Percentiles rank a stretch among this genome's conserved stretches.
These are phyloP conservation scores for Tetrahymena borealis DNA, from an alignment of 73 alveolate species.

Conservation along the genomic window DNA sequence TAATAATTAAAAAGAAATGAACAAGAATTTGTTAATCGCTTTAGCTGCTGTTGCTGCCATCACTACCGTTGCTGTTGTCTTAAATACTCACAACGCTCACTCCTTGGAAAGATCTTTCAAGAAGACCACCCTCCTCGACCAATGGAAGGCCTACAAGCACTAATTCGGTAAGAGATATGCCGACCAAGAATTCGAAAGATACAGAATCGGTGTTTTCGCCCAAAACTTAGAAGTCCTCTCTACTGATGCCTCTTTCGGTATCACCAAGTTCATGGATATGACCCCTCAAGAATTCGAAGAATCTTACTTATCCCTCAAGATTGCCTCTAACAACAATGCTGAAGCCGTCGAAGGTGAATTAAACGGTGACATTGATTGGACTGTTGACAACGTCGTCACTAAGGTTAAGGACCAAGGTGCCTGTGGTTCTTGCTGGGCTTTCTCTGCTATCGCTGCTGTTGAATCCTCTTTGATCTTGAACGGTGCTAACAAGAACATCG, in stretches of 20 bases:
- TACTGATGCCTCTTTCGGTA: not conserved
- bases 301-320: not conserved
- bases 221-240: not conserved
- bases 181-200: not conserved
- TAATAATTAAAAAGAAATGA: not conserved
- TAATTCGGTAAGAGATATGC: not conserved
- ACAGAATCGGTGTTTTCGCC: not conserved
- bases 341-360: not conserved
- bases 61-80: not conserved
- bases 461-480: slow-evolving; percentile 10
- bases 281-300: not conserved
- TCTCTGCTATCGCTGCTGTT: slow-evolving; percentile 46
- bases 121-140: not conserved
- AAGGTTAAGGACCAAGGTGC: slow-evolving; percentile 29
- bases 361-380: not conserved
- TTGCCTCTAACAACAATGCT: not conserved
- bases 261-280: not conserved
- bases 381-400: not conserved
- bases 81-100: not conserved
- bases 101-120: not conserved
- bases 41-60: not conserved
- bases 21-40: not conserved
- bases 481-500: slow-evolving; percentile 1
- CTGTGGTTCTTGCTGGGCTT: slow-evolving; percentile 43
- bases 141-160: not conserved